Base-by-base conservation (phyloP, 169 alveolate species). In the Pseudocohnilembus persalinus region DNA sequence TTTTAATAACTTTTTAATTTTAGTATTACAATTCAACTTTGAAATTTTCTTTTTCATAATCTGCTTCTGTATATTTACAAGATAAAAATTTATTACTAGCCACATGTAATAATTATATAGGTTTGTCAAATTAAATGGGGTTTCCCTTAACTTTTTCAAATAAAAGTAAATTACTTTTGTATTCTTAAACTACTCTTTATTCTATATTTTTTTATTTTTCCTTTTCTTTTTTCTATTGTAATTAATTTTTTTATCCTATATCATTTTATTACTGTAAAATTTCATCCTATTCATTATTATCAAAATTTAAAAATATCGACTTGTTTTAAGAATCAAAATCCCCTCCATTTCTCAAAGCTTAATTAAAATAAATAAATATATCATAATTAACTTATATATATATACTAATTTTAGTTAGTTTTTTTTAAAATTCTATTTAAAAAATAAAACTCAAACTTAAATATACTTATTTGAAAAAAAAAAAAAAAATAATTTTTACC, bases 21-120 rank as follows among this genome's bases (percentile, higher is more conserved):
- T 11, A 49, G 4, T 11, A 11, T 49, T 79, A 15, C 30, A 79
- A 64, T 0, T 79, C 84, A 0, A 79, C 27, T 29, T 73, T 33
- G 64, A 79, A 79, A 79, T 79, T 79, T 79, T 79, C 68, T 1
- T 79, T 79, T 29, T 79, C 84, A 16, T 49, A 34, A 34, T 32
- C 74, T 64, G 74, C 35, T 31, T 79, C 68, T 28, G 29, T 20
- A 64, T 32, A 79, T 28, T 79, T 79, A 75, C 84, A 79, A 26
- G 77, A 27, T 0, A 79, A 32, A 31, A 79, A 79, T 28, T 30
- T 79, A 63, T 79, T 79, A 0, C 75, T 34, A 0, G 76, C 76
- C 35, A 79, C 29, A 79, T 79, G 84, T 1, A 79, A 27, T 29
- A 79, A 49, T 79, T 79, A 25, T 28, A 79, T 33, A 0, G 32